Evolutionary conservation across 257 asterid genomes (phyloP), one percentile per base, ranked within the genome.

Genomic region (Rauvolfia tetraphylla): DNA sequence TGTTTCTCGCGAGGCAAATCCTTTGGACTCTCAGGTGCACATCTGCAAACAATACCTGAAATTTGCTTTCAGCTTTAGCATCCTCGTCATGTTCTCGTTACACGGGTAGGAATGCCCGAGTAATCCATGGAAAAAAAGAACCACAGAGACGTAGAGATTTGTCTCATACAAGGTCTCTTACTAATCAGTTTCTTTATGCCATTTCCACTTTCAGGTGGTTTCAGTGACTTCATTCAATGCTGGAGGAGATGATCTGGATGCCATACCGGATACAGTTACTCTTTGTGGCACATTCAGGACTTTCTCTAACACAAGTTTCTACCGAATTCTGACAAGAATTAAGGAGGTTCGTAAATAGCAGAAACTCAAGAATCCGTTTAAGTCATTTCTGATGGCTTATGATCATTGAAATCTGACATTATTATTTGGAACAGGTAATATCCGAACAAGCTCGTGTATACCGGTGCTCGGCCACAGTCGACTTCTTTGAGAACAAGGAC

Each of bases 221-320:
- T 92, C 98, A 1, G 97, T 94, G 54, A 89, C 98, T 31, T 92
- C 86, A 78, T 76, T 94, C 81, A 80, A 86, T 76, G 84, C 86
- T 41, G 95, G 93, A 62, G 95, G 93, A 62, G 90, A 85, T 58
- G 86, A 77, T 56, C 82, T 81, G 62, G 89, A 81, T 67, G 73
- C 29, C 7, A 75, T 75, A 67, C 84, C 93, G 22, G 81, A 81
- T 48, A 66, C 71, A 53, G 90, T 92, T 6, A 88, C 78, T 18
- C 88, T 94, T 51, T 85, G 93, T 27, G 98, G 98, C 75, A 94
- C 98, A 41, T 81, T 94, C 77, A 86, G 98, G 81, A 97, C 98
- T 9, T 92, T 94, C 76, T 92, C 98, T 5, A 89, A 71, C 72
- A 51, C 85, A 46, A 90, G 80, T 82, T 89, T 94, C 82, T 75